Conservation (phyloP, 495 filamentous ascomycete species). For the Penicillium robsamsonii region DNA sequence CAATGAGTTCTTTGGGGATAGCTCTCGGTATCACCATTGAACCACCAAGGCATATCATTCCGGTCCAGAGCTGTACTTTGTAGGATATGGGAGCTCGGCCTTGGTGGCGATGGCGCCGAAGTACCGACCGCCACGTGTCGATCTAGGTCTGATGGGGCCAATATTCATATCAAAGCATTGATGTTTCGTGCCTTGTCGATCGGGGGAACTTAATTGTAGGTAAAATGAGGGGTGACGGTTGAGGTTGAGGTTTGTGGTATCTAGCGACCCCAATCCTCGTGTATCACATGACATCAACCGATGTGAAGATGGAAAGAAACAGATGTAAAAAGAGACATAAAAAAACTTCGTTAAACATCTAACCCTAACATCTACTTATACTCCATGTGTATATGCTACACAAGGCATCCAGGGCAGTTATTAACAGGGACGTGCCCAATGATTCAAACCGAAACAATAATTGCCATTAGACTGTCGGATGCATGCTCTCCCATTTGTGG, state of each 20-base stretch:
- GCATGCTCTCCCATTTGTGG: conserved; percentile 56
- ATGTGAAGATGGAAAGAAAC: not conserved
- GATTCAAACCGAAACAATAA: not conserved
- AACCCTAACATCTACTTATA: conserved; percentile 1
- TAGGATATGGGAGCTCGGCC: not conserved
- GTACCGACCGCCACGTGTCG: too few relatives aligned
- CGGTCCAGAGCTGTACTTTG: not conserved
- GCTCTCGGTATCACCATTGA: not conserved
- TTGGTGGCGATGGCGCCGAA: not conserved
- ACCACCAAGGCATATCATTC: not conserved
- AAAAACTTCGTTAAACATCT: conserved; percentile 1
- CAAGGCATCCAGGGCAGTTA: not conserved
- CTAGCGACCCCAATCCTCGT: too few relatives aligned
- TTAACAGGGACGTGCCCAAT: conserved; percentile 3
- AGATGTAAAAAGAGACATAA: not conserved
- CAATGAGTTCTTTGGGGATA: too few relatives aligned
- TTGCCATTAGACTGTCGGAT: conserved; percentile 17
- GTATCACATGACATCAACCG: conserved; percentile 14
- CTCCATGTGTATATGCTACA: conserved; percentile 15
- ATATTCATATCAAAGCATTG: not conserved
- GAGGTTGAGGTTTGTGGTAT: too few relatives aligned
- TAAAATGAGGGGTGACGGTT: too few relatives aligned
- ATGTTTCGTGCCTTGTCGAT: not conserved
- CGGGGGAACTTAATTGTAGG: too few relatives aligned
- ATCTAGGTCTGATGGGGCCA: not conserved